These are phyloP conservation scores for Boechera stricta DNA, from an alignment of 345 rosid species.

Conservation along the genomic window DNA sequence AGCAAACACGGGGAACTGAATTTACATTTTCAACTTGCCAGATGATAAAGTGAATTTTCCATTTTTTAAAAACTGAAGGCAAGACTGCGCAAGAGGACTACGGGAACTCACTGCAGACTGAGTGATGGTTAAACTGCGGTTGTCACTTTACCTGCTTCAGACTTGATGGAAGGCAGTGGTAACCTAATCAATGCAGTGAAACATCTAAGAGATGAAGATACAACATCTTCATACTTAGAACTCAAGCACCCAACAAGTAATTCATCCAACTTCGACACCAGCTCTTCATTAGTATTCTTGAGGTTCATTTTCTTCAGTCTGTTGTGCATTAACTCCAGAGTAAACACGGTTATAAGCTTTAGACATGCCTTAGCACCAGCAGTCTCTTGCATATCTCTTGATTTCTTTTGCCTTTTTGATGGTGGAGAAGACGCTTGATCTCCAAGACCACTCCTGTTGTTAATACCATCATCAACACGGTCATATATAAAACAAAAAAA, in stretches of 20 bases:
- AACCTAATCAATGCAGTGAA: conserved; percentile 66
- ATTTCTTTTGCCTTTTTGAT: conserved; percentile 31
- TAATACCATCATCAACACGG: conserved; percentile 50
- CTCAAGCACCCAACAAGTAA: conserved; percentile 71
- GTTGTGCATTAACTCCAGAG: conserved; percentile 64
- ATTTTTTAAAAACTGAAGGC: conserved; percentile 63
- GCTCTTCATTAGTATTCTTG: conserved; percentile 49
- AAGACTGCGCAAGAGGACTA: conserved; percentile 71
- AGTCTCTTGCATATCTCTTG: conserved; percentile 41
- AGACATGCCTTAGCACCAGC: conserved; percentile 52
- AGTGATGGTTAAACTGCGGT: conserved; percentile 48
- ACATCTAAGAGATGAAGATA: conserved; percentile 72
- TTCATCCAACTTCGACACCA: conserved; percentile 71
- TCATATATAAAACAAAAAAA: conserved; percentile 51
- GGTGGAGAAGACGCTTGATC: conserved; percentile 39
- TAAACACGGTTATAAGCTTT: conserved; percentile 70
- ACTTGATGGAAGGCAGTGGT: conserved; percentile 67
- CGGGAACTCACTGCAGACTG: conserved; percentile 54
- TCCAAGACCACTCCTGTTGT: conserved; percentile 49
- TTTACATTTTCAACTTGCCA: conserved; percentile 56
- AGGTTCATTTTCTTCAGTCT: conserved; percentile 59
- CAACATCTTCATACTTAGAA: conserved; percentile 75
- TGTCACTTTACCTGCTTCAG: conserved; percentile 70
- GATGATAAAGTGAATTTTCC: conserved; percentile 61
- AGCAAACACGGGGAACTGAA: conserved; percentile 68